Evolutionary conservation across 768 basidiomycete species (phyloP).

Genomic region (Tylopilus cervinicoccineus): DNA sequence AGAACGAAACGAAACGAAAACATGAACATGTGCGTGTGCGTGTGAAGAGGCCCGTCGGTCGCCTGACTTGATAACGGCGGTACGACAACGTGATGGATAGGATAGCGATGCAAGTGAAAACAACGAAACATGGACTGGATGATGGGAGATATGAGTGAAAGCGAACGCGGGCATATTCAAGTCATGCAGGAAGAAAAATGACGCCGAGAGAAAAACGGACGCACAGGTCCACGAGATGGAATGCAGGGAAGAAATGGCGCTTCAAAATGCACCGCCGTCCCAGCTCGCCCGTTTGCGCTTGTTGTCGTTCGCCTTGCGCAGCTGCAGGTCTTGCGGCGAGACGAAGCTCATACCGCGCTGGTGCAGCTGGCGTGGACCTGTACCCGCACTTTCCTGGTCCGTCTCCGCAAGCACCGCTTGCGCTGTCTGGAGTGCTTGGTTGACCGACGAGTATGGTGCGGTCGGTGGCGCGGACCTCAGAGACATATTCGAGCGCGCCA

Average conservation of each 20-base stretch:
- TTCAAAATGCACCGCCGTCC: constrained; percentile 42
- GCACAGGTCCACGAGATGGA: constrained; percentile 6
- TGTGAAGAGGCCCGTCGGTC: constrained; percentile 9
- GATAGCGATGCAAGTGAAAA: constrained; percentile 23
- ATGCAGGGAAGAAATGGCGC: too few species aligned
- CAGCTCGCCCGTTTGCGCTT: constrained; percentile 57
- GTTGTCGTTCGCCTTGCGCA: constrained; percentile 46
- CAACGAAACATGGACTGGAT: constrained; percentile 4
- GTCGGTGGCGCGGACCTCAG: constrained; percentile 26
- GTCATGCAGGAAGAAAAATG: neutral
- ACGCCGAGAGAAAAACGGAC: too few species aligned
- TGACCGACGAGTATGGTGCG: constrained; percentile 23
- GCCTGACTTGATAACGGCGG: constrained; percentile 7
- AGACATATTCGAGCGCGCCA: constrained; percentile 39
- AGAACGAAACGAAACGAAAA: neutral
- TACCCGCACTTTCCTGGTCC: constrained; percentile 7
- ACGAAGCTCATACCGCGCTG: constrained; percentile 52
- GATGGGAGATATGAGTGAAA: constrained; percentile 7
- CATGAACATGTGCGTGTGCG: neutral
- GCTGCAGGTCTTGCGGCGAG: constrained; percentile 48
- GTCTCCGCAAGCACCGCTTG: constrained; percentile 26
- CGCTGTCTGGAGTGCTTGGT: constrained; percentile 33
- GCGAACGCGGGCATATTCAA: constrained; percentile 3
- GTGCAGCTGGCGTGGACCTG: constrained; percentile 24
- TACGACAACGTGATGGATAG: constrained; percentile 17